Percentiles rank a stretch among this genome's conserved stretches.
Conservation (phyloP, 371 early-diverging fungal genomes). For the Smittium culicis region DNA sequence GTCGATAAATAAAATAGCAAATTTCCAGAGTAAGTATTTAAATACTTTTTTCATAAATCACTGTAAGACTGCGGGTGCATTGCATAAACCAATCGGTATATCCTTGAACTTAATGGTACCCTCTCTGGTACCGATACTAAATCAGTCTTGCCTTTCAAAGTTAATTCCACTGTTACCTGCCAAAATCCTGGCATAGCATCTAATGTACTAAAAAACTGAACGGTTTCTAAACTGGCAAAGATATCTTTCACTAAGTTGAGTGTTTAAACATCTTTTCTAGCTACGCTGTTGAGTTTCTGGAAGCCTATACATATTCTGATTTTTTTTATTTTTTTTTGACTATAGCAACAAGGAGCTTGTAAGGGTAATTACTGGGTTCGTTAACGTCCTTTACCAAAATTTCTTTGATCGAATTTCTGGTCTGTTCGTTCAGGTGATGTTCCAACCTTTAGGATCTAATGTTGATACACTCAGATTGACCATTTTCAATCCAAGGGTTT, state of each 20-base stretch:
- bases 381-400: not conserved
- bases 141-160: not conserved
- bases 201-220: conserved; percentile 19
- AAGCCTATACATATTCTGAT: conserved; percentile 35
- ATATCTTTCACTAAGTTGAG: conserved; percentile 27
- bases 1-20: conserved; percentile 37
- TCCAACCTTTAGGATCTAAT: conserved; percentile 1
- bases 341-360: conserved; percentile 27
- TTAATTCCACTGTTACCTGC: not conserved
- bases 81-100: conserved; percentile 37
- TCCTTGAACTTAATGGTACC: conserved; percentile 13
- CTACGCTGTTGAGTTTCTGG: conserved; percentile 33
- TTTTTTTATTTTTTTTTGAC: conserved; percentile 31
- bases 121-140: not conserved
- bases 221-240: conserved; percentile 17
- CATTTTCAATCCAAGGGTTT: not conserved
- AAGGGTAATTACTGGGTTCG: conserved; percentile 11
- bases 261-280: conserved; percentile 30
- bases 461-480: not conserved
- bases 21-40: conserved; percentile 23
- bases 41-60: conserved; percentile 28
- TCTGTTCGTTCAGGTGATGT: not conserved
- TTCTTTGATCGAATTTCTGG: not conserved
- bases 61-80: conserved; percentile 28
- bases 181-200: conserved; percentile 6